Percentiles rank a stretch among this genome's conserved stretches.
Evolutionary conservation across 768 basidiomycete genomes (phyloP).

Genomic region (Lanmaoa rubissima): DNA sequence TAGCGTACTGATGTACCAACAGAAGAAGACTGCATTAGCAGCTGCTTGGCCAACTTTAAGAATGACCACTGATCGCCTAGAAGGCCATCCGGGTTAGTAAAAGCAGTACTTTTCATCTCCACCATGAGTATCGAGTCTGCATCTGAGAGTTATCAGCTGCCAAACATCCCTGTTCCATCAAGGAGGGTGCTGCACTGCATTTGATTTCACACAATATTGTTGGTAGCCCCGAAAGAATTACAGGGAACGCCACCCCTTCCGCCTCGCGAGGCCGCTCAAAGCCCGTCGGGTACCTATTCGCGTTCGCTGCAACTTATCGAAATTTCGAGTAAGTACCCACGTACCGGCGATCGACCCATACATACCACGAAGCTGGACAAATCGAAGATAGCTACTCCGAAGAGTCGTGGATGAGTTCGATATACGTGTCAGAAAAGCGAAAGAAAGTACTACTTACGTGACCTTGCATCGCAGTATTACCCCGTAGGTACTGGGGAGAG

Average conservation of each 20-base stretch:
- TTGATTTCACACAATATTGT: not conserved
- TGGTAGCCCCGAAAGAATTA: not conserved
- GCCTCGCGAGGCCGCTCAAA: not conserved
- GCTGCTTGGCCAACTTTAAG: not conserved
- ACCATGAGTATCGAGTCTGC: not conserved
- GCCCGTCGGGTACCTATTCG: not conserved
- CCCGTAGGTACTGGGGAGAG: no score
- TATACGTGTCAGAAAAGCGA: not conserved
- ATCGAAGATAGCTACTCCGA: not conserved
- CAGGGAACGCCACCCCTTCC: not conserved
- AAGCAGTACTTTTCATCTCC: not conserved
- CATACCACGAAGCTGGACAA: not conserved
- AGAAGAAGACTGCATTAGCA: not conserved
- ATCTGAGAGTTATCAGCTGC: not conserved
- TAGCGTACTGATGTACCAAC: not conserved
- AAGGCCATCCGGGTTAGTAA: not conserved
- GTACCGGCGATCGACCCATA: not conserved
- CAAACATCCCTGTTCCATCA: not conserved
- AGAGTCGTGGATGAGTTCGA: not conserved
- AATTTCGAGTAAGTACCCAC: not conserved
- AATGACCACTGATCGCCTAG: not conserved
- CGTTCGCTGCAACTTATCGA: not conserved
- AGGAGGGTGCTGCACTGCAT: not conserved
- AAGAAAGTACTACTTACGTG: not conserved
- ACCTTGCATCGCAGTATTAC: not conserved